Percentiles rank a stretch among this genome's conserved stretches.
Conservation (phyloP, 75 land plant species). For the Gnetum montanum region DNA sequence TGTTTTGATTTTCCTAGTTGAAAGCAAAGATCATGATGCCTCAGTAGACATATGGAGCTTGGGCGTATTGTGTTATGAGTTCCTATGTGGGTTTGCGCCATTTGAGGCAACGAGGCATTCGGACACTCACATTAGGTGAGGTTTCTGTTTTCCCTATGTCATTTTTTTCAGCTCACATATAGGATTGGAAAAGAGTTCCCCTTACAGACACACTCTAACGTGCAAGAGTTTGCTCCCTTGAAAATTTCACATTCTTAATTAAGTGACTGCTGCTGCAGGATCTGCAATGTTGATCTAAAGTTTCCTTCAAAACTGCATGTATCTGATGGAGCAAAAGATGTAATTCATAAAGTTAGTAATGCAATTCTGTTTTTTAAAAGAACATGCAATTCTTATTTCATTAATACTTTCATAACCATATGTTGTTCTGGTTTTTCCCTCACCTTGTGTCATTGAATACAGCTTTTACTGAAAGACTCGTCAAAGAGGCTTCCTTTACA, state of each 20-base stretch:
- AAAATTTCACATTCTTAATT: background rate
- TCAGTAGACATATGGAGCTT: conserved; percentile 41
- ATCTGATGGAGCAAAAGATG: conserved; percentile 28
- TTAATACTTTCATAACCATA: background rate
- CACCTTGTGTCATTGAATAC: background rate
- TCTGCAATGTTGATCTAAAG: conserved; percentile 23
- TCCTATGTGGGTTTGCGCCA: conserved; percentile 29
- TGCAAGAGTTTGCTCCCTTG: no score
- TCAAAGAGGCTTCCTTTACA: conserved; percentile 23
- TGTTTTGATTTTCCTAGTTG: conserved; percentile 15
- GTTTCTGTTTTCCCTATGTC: background rate
- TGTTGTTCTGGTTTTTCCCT: background rate
- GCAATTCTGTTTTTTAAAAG: no score
- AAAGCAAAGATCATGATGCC: conserved; percentile 36
- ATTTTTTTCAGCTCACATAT: background rate
- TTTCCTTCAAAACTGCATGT: conserved; percentile 25
- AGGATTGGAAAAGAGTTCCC: background rate
- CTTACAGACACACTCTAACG: background rate
- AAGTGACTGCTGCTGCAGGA: conserved; percentile 11
- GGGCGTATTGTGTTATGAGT: conserved; percentile 36
- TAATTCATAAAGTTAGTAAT: conserved; percentile 22
- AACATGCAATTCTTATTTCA: background rate
- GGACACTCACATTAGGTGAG: conserved; percentile 32
- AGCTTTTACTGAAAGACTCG: conserved; percentile 30
- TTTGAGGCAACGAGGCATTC: conserved; percentile 32